Base-by-base conservation (phyloP, 805 yeast species). In the Kluyveromyces nonfermentans region DNA sequence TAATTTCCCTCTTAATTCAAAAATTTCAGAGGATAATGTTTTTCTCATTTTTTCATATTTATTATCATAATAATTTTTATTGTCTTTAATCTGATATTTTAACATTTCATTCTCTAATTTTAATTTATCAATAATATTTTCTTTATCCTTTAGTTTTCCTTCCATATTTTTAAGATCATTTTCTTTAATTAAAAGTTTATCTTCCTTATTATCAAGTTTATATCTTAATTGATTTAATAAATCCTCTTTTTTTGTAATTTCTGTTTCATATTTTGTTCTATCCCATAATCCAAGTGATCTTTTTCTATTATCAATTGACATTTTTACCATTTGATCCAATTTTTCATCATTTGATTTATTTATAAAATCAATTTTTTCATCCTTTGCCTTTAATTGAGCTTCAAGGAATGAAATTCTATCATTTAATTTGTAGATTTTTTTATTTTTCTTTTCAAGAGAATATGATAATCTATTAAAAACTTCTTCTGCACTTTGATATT, bases 261-360 rank as follows among this genome's bases (percentile, higher is more conserved):
- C 34, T 12, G 34, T 21, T 17, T 38, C 41, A 21, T 38, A 38
- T 19, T 28, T 32, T 17, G 41, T 38, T 17, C 33, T 38, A 2
- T 38, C 41, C 41, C 41, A 38, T 28, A 38, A 28, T 16, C 41
- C 41, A n/a, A 38, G 31, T 10, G 34, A 18, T 17, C 41, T 38
- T 30, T 28, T 5, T 38, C 41, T 38, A 19, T 38, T 17, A 5
- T 38, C 41, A 16, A 16, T 20, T n/a, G 33, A 4, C 16, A 38
- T 14, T 38, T 15, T 15, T 6, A 19, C 22, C 21, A 38, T 16
- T 21, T 38, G 34, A 12, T 28, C 34, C 5, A 38, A 3, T 5
- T 38, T 20, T 15, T 28, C 41, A 5, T 30, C 33, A 28, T 38
- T 19, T 14, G 5, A 6, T 38, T 21, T 38, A 8, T 38, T 17